Percentiles rank a stretch among this genome's conserved stretches.
Evolutionary conservation across 495 filamentous ascomycete species (phyloP).

Genomic region (Penicillium riverlandense): DNA sequence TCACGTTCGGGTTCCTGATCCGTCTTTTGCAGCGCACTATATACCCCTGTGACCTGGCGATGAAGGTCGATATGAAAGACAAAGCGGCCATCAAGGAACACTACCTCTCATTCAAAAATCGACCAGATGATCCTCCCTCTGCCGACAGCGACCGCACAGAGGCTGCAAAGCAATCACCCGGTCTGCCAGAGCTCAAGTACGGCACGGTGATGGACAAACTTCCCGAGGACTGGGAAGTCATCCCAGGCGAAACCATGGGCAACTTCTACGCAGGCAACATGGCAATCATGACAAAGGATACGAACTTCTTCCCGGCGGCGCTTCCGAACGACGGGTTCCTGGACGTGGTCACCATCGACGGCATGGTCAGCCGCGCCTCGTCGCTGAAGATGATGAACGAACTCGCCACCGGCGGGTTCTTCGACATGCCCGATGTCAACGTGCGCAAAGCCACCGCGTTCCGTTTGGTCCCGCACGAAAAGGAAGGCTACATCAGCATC

Average conservation of each 20-base stretch:
- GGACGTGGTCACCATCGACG: constrained; percentile 76
- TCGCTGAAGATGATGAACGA: constrained; percentile 60
- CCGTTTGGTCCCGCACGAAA: constrained; percentile 66
- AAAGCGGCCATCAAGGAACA: constrained; percentile 70
- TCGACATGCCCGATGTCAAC: constrained; percentile 66
- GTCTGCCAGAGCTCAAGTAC: constrained; percentile 66
- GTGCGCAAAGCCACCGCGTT: constrained; percentile 80
- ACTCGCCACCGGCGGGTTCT: constrained; percentile 65
- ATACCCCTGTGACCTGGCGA: constrained; percentile 83
- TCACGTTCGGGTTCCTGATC: constrained; percentile 74
- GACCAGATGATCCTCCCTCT: constrained; percentile 10
- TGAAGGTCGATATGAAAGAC: constrained; percentile 71
- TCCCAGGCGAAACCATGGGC: constrained; percentile 68
- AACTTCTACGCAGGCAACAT: constrained; percentile 96
- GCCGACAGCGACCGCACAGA: constrained; percentile 14
- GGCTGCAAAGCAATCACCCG: constrained; percentile 28
- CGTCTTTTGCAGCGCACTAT: constrained; percentile 63
- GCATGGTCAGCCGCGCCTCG: constrained; percentile 57
- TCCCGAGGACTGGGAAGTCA: constrained; percentile 64
- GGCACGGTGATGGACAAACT: constrained; percentile 73
- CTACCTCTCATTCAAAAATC: constrained; percentile 49
- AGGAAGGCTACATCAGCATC: constrained; percentile 80
- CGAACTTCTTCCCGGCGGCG: constrained; percentile 82
- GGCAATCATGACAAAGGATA: constrained; percentile 81
- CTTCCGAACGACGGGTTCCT: constrained; percentile 79